Percentiles rank a stretch among this genome's conserved stretches.
These are phyloP conservation scores for Ophiostoma tasmaniense DNA, from an alignment of 2,329 filamentous ascomycete genomes.

Conservation along the genomic window DNA sequence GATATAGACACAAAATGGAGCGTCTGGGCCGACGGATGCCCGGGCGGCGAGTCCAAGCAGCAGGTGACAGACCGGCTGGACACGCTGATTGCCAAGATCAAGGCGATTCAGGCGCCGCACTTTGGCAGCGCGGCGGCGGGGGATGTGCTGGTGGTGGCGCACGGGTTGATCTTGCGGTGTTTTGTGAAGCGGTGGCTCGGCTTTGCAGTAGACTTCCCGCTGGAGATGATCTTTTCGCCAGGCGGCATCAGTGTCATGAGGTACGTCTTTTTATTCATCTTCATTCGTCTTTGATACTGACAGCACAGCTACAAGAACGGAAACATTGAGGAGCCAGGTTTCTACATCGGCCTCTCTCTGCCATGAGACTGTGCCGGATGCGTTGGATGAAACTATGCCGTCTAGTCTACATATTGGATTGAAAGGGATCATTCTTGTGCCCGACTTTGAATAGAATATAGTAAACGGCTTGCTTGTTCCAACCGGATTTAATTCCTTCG, in stretches of 20 bases:
- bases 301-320: slow-evolving; percentile 26
- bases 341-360: slow-evolving; percentile 29
- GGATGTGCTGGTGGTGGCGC: slow-evolving; percentile 32
- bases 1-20: slow-evolving; percentile 43
- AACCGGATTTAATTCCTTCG: not conserved
- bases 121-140: slow-evolving; percentile 33
- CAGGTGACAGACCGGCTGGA: slow-evolving; percentile 35
- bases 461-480: not conserved
- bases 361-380: not conserved
- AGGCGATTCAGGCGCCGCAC: slow-evolving; percentile 30
- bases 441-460: not conserved
- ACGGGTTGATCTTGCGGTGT: slow-evolving; percentile 37
- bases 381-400: not conserved
- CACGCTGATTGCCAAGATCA: slow-evolving; percentile 33
- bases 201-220: slow-evolving; percentile 32
- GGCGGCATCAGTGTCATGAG: slow-evolving; percentile 36
- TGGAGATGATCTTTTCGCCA: slow-evolving; percentile 37
- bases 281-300: not conserved
- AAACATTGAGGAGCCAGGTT: slow-evolving; percentile 31
- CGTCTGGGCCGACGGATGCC: slow-evolving; percentile 52
- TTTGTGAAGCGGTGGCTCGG: slow-evolving; percentile 40
- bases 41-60: slow-evolving; percentile 38
- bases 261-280: slow-evolving; percentile 25
- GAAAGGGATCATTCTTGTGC: not conserved
- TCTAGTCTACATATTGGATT: not conserved